Percentiles rank a stretch among this genome's conserved stretches.
Conservation (phyloP, 345 rosid genomes). For the Populus nigra region DNA sequence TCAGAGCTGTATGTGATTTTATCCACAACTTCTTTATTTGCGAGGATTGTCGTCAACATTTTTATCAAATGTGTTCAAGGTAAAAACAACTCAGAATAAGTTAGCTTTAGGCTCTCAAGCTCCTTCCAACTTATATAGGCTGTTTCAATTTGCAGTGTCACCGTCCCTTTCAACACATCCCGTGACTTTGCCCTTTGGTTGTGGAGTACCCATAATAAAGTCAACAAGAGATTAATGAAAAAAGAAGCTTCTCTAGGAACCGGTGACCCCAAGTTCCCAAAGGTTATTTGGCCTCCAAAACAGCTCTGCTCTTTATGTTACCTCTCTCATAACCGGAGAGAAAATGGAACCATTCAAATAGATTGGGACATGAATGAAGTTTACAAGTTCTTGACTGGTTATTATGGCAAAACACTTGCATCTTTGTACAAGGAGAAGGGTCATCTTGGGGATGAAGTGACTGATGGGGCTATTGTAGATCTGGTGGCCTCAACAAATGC, state of each 20-base stretch:
- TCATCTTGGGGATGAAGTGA: slow-evolving; percentile 31
- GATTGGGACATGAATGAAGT: slow-evolving; percentile 77
- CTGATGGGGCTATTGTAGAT: slow-evolving; percentile 48
- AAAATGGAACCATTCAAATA: slow-evolving; percentile 23
- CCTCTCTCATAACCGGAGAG: slow-evolving; percentile 31
- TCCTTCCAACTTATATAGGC: slow-evolving; percentile 17
- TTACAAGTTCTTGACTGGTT: slow-evolving; percentile 61
- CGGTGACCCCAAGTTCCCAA: slow-evolving; percentile 87
- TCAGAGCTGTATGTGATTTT: slow-evolving; percentile 74
- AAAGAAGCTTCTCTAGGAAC: slow-evolving; percentile 76
- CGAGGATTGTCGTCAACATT: slow-evolving; percentile 94
- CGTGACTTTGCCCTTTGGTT: slow-evolving; percentile 85
- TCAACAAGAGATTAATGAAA: slow-evolving; percentile 73
- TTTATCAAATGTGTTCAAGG: slow-evolving; percentile 87
- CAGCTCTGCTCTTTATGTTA: slow-evolving; percentile 83
- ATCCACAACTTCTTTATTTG: slow-evolving; percentile 86
- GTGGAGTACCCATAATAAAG: slow-evolving; percentile 89
- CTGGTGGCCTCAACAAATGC: slow-evolving; percentile 61
- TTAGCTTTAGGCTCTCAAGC: background rate
- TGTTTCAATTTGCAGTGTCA: slow-evolving; percentile 49
- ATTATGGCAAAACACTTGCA: slow-evolving; percentile 66
- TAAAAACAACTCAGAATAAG: slow-evolving; percentile 27
- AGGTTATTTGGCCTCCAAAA: slow-evolving; percentile 85
- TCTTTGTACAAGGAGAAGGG: slow-evolving; percentile 63
- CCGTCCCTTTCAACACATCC: slow-evolving; percentile 59